A percentile compares a stretch with the other conserved stretches of the same genome.
Conservation (phyloP, 495 filamentous ascomycete genomes). For the Talaromyces nanjingensis region DNA sequence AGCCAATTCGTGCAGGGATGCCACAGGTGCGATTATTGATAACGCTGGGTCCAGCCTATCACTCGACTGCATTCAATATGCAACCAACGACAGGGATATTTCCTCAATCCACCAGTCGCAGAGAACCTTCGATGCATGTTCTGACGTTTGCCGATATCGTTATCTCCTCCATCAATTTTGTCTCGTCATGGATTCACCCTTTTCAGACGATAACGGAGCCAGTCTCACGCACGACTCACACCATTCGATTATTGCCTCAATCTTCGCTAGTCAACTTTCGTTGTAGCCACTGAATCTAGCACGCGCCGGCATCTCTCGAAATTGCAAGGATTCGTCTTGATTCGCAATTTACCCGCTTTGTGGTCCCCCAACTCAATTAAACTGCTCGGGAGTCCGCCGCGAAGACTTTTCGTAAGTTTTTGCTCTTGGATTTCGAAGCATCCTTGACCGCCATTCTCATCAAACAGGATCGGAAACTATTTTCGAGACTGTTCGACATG, state of each 20-base stretch:
- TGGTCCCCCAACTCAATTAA: constrained; percentile 3
- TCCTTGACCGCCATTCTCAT: constrained; percentile 7
- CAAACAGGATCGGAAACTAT: background rate
- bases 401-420: background rate
- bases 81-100: constrained; percentile 6
- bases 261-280: background rate
- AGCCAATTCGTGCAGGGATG: background rate
- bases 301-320: background rate
- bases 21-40: constrained; percentile 1
- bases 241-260: background rate
- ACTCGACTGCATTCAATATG: constrained; percentile 1
- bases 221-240: constrained; percentile 1
- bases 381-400: background rate
- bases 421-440: background rate
- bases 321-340: constrained; percentile 2
- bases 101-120: background rate
- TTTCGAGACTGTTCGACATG: background rate
- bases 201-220: constrained; percentile 1
- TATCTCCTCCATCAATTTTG: background rate
- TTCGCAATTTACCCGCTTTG: constrained; percentile 9
- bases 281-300: constrained; percentile 4
- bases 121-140: constrained; percentile 7
- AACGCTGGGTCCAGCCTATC: background rate
- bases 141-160: constrained; percentile 5
- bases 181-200: background rate